Evolutionary conservation across 345 rosid genomes (phyloP), one percentile per base, ranked within the genome.

Genomic region (Euclidium syriacum): DNA sequence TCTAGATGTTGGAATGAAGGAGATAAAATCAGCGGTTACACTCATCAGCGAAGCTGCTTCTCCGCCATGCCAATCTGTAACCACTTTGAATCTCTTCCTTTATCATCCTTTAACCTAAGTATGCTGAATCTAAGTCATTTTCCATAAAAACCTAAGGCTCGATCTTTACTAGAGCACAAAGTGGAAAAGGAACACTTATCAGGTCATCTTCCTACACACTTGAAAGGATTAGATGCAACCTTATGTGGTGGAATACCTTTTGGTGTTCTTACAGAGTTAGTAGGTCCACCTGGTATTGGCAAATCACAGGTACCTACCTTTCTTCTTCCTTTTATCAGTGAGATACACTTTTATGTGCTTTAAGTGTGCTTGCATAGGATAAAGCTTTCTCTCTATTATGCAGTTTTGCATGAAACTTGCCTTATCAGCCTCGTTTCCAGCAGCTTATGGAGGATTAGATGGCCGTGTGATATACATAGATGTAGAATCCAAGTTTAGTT

Each of bases 241-340:
- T 70, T 88, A 18, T 80, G 85, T 16, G 95, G 96, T 48, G 95
- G 96, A 4, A 76, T 91, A 30, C 98, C 96, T 3, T 88, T 80
- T 57, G 91, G 98, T 51, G 98, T 88, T 59, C 56, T 91, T 29
- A 88, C 96, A 0, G 96, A 91, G 73, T 22, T 91, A 56, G 95
- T 88, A 17, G 96, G 98, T 51, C 91, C 95, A 0, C 73, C 98
- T 64, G 98, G 96, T 47, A 86, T 84, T 11, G 98, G 98, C 17
- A 91, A 91, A 76, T 87, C 96, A 11, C 96, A 91, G 63, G 91
- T 81, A 75, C 12, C 24, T 42, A 25, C 14, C 6, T 32, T 36
- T 26, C 7, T 14, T 30, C 15, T 42, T n/a, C n/a, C n/a, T n/a
- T n/a, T n/a, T n/a, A n/a, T n/a, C n/a, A n/a, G n/a, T n/a, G n/a